A percentile compares a stretch with the other conserved stretches of the same genome.
Evolutionary conservation across 2,329 filamentous ascomycete genomes (phyloP).

Genomic region (Aspergillus novoparasiticus): DNA sequence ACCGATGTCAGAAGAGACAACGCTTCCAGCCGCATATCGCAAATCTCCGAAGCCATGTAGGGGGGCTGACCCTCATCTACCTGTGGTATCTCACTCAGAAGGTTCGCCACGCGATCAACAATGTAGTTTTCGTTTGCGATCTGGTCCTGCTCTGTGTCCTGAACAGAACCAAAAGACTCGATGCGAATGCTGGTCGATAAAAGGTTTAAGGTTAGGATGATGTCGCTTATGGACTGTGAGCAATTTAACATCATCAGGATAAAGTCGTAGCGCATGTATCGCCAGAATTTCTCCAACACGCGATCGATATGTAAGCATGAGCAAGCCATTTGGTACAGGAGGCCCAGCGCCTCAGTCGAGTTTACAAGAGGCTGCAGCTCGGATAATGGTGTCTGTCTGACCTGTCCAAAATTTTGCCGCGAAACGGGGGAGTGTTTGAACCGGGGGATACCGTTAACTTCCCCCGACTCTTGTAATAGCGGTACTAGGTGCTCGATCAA

Average conservation of each 20-base stretch:
- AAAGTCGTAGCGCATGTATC: constrained; percentile 58
- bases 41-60: constrained; percentile 42
- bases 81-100: constrained; percentile 58
- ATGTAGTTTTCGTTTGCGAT: constrained; percentile 48
- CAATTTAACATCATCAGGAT: constrained; percentile 62
- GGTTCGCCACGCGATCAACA: constrained; percentile 59
- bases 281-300: constrained; percentile 56
- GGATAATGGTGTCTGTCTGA: constrained; percentile 43
- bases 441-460: constrained; percentile 58
- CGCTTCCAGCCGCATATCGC: constrained; percentile 47
- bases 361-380: constrained; percentile 53
- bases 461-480: constrained; percentile 48
- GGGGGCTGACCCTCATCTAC: constrained; percentile 47
- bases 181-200: constrained; percentile 58
- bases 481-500: constrained; percentile 42
- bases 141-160: constrained; percentile 41
- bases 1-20: constrained; percentile 47
- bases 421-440: constrained; percentile 49
- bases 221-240: constrained; percentile 59
- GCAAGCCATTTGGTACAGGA: constrained; percentile 57
- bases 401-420: constrained; percentile 41
- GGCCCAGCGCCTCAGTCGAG: constrained; percentile 55
- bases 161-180: constrained; percentile 58
- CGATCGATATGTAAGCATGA: constrained; percentile 48
- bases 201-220: constrained; percentile 57